phyloP scores from a whole-genome alignment of 2,329 filamentous ascomycete genomes.

The Nannizziopsis arthrosporioides region DNA sequence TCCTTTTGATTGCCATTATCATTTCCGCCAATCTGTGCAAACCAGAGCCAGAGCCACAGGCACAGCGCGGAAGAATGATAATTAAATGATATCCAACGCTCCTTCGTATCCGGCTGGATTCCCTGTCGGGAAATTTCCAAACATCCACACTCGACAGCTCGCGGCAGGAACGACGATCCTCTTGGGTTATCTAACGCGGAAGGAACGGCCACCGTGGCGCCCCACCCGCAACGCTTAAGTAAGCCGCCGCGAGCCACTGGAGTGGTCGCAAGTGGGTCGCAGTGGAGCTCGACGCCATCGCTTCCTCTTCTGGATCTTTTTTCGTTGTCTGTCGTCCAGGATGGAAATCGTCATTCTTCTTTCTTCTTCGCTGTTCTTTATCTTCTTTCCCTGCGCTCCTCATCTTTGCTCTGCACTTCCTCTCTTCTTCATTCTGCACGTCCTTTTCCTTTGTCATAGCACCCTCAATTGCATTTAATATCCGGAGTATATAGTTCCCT shows the following conservation, averaged over 20 bases:
- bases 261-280: background rate
- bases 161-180: too few species aligned
- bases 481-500: background rate
- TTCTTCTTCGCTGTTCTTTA: background rate
- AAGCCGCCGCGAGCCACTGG: too few species aligned
- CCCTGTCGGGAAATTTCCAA: too few species aligned
- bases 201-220: background rate
- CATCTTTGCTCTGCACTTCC: background rate
- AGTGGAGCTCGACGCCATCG: too few species aligned
- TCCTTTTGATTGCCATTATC: too few species aligned
- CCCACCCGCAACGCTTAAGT: background rate
- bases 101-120: too few species aligned
- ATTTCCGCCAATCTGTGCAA: too few species aligned
- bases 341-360: constrained; percentile 10
- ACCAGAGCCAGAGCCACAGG: too few species aligned
- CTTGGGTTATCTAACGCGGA: background rate
- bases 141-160: too few species aligned
- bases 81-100: too few species aligned
- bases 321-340: constrained; percentile 6
- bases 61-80: too few species aligned
- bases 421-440: background rate
- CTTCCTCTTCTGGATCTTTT: background rate
- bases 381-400: background rate
- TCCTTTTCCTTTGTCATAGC: background rate
- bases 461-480: background rate